Evolutionary conservation across 2,329 filamentous ascomycete genomes (phyloP), one percentile per base, ranked within the genome.

Genomic region (Zymoseptoria brevis): DNA sequence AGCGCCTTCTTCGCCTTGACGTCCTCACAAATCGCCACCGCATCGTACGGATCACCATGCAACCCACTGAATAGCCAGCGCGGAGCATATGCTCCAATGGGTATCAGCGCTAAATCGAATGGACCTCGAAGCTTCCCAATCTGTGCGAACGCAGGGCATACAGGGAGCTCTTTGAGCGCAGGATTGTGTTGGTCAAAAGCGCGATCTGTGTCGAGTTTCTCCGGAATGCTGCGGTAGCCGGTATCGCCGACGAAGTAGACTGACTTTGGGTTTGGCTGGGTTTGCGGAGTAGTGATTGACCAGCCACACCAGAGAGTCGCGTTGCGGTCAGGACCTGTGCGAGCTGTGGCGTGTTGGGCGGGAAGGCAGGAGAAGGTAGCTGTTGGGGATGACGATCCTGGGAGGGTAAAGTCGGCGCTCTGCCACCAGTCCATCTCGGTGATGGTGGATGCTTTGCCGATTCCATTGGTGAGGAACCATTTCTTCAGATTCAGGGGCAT

Each of bases 371-470:
- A 86, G 53, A 97, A 82, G 5, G 80, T 83, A 2, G 89, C 90
- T 4, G 78, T 80, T 7, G 75, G 71, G 0, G 35, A 45, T 16
- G 35, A 45, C 3, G 35, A 45, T 45, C 35, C 35, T 13, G 81
- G 79, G 24, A 96, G 75, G 0, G 77, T 84, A n/a, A 96, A 74
- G 53, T 93, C 86, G 5, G 85, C 81, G 63, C 89, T 87, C 66
- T 96, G 87, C 93, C 93, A 96, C 93, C 93, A 96, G 75, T 97
- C 93, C 68, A 96, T 74, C 76, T 96, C 92, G 0, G 90, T 95
- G 50, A 93, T 87, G 60, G 90, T 89, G 1, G 81, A 64, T 7
- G 35, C 13, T n/a, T 13, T 45, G 4, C 35, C 35, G 57, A 96
- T 83, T 1, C 89, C 90, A 24, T 79, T 80, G 3, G 79, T 76